Percentiles rank a stretch among this genome's conserved stretches.
phyloP scores from a whole-genome alignment of 768 basidiomycete genomes.

The Russula lepida region DNA sequence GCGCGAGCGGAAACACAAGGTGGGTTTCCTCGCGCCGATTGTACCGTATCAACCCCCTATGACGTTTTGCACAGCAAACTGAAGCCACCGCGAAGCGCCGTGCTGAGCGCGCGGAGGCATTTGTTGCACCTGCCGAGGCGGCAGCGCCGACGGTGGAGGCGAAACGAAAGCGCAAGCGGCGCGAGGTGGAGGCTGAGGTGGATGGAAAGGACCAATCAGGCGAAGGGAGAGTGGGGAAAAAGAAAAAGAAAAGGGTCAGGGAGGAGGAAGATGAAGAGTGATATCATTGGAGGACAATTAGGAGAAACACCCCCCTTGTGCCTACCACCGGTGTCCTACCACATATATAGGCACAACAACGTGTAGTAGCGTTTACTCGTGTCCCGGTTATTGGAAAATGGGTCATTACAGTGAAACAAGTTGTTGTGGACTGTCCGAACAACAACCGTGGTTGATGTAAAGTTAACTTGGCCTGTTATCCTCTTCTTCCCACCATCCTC shows the following conservation, averaged over 20 bases:
- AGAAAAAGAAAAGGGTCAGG: slow-evolving; percentile 35
- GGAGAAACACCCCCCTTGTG: neutral
- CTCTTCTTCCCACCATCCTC: slow-evolving; percentile 6
- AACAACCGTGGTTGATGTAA: slow-evolving; percentile 1
- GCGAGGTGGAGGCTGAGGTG: slow-evolving; percentile 26
- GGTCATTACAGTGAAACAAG: neutral
- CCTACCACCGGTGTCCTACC: neutral
- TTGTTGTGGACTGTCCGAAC: neutral
- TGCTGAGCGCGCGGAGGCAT: slow-evolving; percentile 79
- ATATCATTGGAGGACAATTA: neutral
- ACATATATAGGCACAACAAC: neutral
- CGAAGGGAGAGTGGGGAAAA: slow-evolving; percentile 30
- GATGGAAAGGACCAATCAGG: slow-evolving; percentile 29
- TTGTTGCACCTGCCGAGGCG: slow-evolving; percentile 78
- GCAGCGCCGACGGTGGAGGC: slow-evolving; percentile 69
- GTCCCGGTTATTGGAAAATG: neutral
- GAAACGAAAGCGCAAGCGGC: slow-evolving; percentile 51
- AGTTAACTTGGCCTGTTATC: neutral
- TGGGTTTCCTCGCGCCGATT: slow-evolving; percentile 25
- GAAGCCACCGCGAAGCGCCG: slow-evolving; percentile 61
- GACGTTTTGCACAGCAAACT: slow-evolving; percentile 53
- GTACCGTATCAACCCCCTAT: neutral
- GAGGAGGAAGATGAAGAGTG: too few species aligned
- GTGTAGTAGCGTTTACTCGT: neutral
- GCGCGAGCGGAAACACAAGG: slow-evolving; percentile 69